Base-by-base conservation (phyloP, 345 rosid genomes). In the Gossypium mustelinum region DNA sequence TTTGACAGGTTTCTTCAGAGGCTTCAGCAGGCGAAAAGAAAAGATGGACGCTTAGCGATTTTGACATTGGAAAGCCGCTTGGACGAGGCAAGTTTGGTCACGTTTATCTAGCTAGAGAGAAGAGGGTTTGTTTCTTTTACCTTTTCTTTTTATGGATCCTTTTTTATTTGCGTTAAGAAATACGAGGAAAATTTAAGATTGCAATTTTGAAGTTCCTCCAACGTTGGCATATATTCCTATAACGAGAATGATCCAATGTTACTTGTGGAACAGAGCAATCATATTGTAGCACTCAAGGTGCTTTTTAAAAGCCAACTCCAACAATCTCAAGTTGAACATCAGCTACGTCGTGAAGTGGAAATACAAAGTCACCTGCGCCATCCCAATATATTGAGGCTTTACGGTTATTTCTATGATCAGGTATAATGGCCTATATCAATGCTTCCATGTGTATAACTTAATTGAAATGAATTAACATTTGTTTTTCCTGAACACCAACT, bases 341-440 rank as follows among this genome's bases (percentile, higher is more conserved):
- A 93, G 83, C 94, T 95, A 6, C 89, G 97, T 9, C 86, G 98
- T 10, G 99, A 95, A 88, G 97, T 95, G 22, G 98, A 95, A 83
- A 95, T 95, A 50, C 99, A 95, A 79, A 93, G 98, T 79, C 98
- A 95, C 84, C 97, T 95, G 56, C 84, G 97, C 1, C 90, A 93
- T 80, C 92, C 99, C 43, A 95, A 93, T 55, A 95, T 95, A 11
- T 78, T 95, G 74, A 84, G 98, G 1, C 93, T 95, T 27, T 95
- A 93, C 78, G 99, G 99, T 65, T 95, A 95, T 80, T 95, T 95
- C 77, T 95, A 95, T 68, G 99, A 95, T 84, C 99, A 93, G 85
- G 99, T 95, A 64, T 17, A 45, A n/a, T 6, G 44, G 54, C 73
- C 16, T 63, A 16, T 57, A 39, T 77, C 43, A 65, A 22, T 51